Base-by-base conservation (phyloP, 345 rosid genomes). In the Sisymbrium irio region DNA sequence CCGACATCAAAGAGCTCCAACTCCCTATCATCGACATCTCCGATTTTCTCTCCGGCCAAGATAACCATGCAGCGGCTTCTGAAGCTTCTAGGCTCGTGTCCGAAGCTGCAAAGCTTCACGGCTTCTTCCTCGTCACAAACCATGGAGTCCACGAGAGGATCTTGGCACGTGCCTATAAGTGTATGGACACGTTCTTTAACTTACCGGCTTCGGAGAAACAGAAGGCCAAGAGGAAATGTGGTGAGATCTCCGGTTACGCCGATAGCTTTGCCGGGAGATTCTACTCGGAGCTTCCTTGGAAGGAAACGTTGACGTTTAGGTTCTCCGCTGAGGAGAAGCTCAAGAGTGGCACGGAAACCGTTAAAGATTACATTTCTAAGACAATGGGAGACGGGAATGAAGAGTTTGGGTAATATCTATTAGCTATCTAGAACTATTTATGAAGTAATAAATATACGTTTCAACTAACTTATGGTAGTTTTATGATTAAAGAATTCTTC, bases 11-110 rank as follows among this genome's bases (percentile, higher is more conserved):
- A 50, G 56, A 22, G 32, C 56, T 50, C 56, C 56, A 22, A 22
- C 15, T 50, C 56, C 56, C 56, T 50, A 50, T 50, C 32, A 28
- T 50, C 28, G 56, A 50, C 56, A 50, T 50, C 56, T 50, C 56
- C 56, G 3, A 4, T 50, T 22, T 50, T 50, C 56, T 50, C 28
- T 50, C 56, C 56, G 56, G 56, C 2, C 56, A 50, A 22, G 30
- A 50, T 32, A 22, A 22, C 32, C 33, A 50, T 50, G 56, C 11
- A 1, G 8, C 32, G 32, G n/a, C 15, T 50, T 22, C 32, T 50
- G 32, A 50, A 50, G 56, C 56, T 28, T 5, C 56, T 50, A 50
- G 56, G 56, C 56, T 50, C 9, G 33, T 22, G 32, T 50, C 32
- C n/a, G 56, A 50, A 50, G 56, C 56, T 50, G 56, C 32, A 3